Conservation (phyloP, 1,284 basidiomycete genomes). For the Malassezia slooffiae region DNA sequence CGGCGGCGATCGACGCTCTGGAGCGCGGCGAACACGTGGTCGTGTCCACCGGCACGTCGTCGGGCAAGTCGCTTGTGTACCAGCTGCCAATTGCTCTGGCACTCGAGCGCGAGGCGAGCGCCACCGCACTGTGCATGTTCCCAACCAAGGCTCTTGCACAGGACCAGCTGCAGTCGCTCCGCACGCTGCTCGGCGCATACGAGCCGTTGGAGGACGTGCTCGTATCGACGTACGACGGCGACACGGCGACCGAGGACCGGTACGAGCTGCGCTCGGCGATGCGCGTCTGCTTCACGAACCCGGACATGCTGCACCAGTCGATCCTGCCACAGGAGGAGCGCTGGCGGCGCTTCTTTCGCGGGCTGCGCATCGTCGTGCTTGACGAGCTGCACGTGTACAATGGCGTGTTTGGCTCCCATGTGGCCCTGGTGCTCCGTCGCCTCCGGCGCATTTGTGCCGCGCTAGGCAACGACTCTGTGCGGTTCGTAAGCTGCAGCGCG, state of each 20-base stretch:
- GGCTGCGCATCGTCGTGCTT: conserved; percentile 66
- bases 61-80: conserved; percentile 79
- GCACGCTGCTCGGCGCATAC: conserved; percentile 54
- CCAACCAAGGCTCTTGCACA: conserved; percentile 89
- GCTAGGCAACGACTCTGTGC: conserved; percentile 62
- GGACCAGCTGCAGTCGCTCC: conserved; percentile 57
- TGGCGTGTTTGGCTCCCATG: conserved; percentile 38
- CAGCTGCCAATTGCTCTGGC: conserved; percentile 59
- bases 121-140: conserved; percentile 75
- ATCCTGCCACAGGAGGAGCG: conserved; percentile 72
- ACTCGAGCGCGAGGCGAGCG: conserved; percentile 55
- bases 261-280: conserved; percentile 46
- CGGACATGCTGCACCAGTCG: conserved; percentile 72
- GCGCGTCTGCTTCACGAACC: conserved; percentile 52
- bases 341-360: conserved; percentile 63
- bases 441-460: conserved; percentile 70
- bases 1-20: conserved; percentile 62
- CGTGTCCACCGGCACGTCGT: conserved; percentile 79
- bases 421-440: conserved; percentile 37
- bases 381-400: conserved; percentile 74
- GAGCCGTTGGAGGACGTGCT: conserved; percentile 55
- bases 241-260: conserved; percentile 60
- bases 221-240: conserved; percentile 77
- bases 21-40: conserved; percentile 61
- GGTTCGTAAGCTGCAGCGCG: conserved; percentile 77